Base-by-base conservation (phyloP, 257 asterid species). In the Avicennia marina region DNA sequence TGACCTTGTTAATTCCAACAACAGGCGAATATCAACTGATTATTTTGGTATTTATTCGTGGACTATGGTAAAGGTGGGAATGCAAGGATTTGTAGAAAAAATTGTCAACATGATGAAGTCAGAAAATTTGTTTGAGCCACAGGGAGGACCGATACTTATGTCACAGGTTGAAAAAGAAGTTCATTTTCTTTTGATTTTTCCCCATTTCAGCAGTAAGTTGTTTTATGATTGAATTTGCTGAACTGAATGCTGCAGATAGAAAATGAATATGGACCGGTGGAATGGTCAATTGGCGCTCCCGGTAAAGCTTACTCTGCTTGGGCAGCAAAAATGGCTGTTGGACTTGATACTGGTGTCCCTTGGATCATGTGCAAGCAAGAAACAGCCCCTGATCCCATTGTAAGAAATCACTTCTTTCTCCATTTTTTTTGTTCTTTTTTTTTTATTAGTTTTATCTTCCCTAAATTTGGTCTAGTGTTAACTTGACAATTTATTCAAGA, bases 331-430 rank as follows among this genome's bases (percentile, higher is more conserved):
- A 75, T 85, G 90, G 95, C 95, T 53, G 84, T 79, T 16, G 71
- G 72, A 41, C 82, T 71, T 50, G 42, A 75, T 26, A 82, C 90
- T 18, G 88, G 84, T 27, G 95, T 85, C 15, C 95, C 95, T 4
- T 82, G 95, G 95, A 74, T 85, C 66, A 85, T 85, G 90, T 85
- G 95, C 73, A 85, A 82, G 55, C 90, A 85, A 73, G 82, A 80
- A 11, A 80, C 81, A 4, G 90, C 84, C 49, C 95, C 90, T 34
- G 86, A 78, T 74, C 80, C 88, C 19, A 73, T 82, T 20, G 90
- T 85, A n/a, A n/a, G n/a, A n/a, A n/a, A 67, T 61, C 68, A 51
- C 46, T 47, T 60, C 41, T 36, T 36, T 36, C 33, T 29, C 7
- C 33, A 36, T 36, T 7, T 36, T 11, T 36, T 11, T 12, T 2